phyloP scores from a whole-genome alignment of 2,329 filamentous ascomycete genomes.

The Colletotrichum shisoi region DNA sequence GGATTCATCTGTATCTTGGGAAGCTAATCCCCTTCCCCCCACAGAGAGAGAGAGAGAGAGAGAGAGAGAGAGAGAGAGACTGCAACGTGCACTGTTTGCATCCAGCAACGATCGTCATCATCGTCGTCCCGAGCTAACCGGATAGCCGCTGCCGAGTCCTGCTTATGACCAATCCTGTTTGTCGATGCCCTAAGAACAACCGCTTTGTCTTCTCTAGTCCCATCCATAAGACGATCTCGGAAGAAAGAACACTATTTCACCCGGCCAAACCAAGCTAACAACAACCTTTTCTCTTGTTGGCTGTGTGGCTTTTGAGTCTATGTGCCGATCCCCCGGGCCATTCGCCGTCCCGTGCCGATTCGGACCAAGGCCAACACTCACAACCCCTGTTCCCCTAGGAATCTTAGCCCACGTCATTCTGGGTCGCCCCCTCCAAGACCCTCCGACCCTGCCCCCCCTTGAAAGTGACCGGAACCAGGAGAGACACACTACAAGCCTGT shows the following conservation, averaged over 20 bases:
- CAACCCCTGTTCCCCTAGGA: constrained; percentile 3
- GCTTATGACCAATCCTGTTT: not conserved
- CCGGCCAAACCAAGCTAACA: not conserved
- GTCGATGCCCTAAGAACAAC: not conserved
- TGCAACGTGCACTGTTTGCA: constrained; percentile 22
- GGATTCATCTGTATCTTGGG: no score
- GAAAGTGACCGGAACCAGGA: not conserved
- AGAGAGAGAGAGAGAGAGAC: not conserved
- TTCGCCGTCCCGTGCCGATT: not conserved
- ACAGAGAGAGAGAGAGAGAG: not conserved
- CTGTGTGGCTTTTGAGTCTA: not conserved
- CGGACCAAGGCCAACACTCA: not conserved
- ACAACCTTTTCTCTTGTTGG: not conserved
- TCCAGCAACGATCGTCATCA: constrained; percentile 8
- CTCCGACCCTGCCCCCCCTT: not conserved
- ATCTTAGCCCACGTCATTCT: constrained; percentile 35
- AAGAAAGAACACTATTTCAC: not conserved
- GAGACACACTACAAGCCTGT: no score
- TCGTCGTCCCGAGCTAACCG: constrained; percentile 32
- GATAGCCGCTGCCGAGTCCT: constrained; percentile 34
- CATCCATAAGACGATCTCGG: not conserved
- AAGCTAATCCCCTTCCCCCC: not conserved
- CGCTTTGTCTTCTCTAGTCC: no score
- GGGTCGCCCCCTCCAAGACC: not conserved
- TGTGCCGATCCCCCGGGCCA: constrained; percentile 10